Evolutionary conservation across 1,284 basidiomycete genomes (phyloP), one percentile per base, ranked within the genome.

Genomic region (Gomphus bonarii): DNA sequence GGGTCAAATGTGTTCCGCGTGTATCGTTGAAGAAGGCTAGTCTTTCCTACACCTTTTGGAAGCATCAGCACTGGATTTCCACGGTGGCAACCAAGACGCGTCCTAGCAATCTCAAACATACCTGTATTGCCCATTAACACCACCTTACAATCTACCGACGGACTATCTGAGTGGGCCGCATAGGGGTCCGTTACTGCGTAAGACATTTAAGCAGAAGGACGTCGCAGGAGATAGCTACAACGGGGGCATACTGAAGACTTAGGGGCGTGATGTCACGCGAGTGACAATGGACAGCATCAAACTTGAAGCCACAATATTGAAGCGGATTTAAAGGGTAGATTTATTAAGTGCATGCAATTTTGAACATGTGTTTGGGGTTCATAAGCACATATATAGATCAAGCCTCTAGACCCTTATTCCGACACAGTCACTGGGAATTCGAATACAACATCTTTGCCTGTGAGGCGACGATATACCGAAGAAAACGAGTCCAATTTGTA

Each of bases 401-500:
- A 40, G 22, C 7, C 22, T 9, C 30, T 30, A 33, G 20, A 12
- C 22, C 36, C 40, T 25, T 54, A 54, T 28, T 54, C 52, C 2
- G 52, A 44, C 61, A 75, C 72, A 66, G 79, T 79, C 60, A 82
- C 80, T 46, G 88, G 88, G 78, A 91, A 91, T 78, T 91, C 88
- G 69, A 91, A 91, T 57, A 87, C 84, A 62, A 95, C 92, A 65
- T 94, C 91, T 79, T 95, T 95, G 69, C 93, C 93, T 65, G 92
- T 95, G 71, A 95, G 76, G 66, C 88, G 88, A 71, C 90, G 88
- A 81, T 97, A 97, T 64, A 95, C 90, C 57, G 88, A 91, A 60
- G 91, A 88, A 78, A 97, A 97, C 61, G 91, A 93, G 75, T 95
- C 93, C 63, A 95, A 81, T 85, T 99, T 99, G 90, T 99, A 98